Evolutionary conservation across 805 yeast species (phyloP), one percentile per base, ranked within the genome.

Genomic region (Barnettozyma wickerhamii): DNA sequence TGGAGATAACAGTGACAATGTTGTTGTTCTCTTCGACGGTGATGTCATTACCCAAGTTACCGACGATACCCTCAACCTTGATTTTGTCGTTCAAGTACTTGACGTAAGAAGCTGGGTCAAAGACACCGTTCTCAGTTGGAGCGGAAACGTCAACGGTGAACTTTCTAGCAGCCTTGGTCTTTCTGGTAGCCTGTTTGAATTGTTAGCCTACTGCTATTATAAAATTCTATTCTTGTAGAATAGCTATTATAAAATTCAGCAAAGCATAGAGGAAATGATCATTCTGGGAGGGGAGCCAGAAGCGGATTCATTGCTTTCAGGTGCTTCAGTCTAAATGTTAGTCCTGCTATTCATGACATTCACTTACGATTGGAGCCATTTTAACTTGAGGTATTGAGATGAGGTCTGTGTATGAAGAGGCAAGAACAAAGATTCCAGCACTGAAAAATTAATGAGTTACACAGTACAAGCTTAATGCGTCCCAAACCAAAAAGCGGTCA

Each of bases 81-180:
- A 93, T 91, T 88, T 88, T 96, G 78, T 93, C 98, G 71, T 84
- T 81, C 74, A 93, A 84, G 91, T 83, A 93, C 81, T 93, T 91
- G 66, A 87, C 95, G 82, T 91, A 89, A 63, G 95, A 82, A 68
- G 93, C 84, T 71, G 95, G 93, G 84, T 93, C 98, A 65, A 89
- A 87, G 68, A 91, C 95, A 78, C 90, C 95, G 74, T 86, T 87
- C 71, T 87, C 95, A 68, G 89, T 89, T 76, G 96, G 96, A 69
- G 95, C 95, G 52, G 96, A 80, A 67, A 84, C 87, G 79, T 91
- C 98, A 68, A 93, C 91, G 65, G 85, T 84, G 78, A 84, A 88
- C 76, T 85, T 86, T 79, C 82, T 85, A 67, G 85, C 79, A 68
- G 77, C 78, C 69, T 79, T 84, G 70, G 83, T 74, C 75, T 81